phyloP scores from a whole-genome alignment of 2,329 filamentous ascomycete species.

The Trichoderma asperellum region DNA sequence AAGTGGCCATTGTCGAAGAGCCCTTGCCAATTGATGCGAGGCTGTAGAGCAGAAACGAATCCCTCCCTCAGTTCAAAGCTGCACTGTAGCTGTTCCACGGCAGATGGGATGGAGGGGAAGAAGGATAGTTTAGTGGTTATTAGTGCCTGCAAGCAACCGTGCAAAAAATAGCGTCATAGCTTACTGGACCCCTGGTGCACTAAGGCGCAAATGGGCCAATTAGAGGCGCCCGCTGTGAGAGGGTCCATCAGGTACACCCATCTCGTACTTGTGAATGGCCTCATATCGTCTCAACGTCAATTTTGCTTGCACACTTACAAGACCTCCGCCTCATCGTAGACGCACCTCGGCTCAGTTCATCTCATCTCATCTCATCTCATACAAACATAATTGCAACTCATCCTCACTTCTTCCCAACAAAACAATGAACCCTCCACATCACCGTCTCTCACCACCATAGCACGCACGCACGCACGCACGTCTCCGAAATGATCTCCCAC shows the following conservation, averaged over 20 bases:
- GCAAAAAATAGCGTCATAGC: conserved; percentile 20
- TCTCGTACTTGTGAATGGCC: conserved; percentile 3
- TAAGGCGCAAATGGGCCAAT: not conserved
- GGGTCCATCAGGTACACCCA: not conserved
- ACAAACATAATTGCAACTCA: not conserved
- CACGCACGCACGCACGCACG: not conserved
- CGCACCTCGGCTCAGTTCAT: not conserved
- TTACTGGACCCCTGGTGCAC: not conserved
- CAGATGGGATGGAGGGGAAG: not conserved
- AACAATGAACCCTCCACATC: not conserved
- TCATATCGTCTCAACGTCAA: not conserved
- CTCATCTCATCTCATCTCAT: not conserved
- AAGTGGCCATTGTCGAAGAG: conserved; percentile 43
- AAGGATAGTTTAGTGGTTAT: not conserved
- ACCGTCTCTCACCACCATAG: not conserved
- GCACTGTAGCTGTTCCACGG: not conserved
- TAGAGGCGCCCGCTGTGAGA: not conserved
- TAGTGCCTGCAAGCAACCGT: not conserved
- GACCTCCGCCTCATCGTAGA: not conserved
- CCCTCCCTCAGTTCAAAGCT: not conserved
- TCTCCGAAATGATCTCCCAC: conserved; percentile 37
- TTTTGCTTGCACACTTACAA: not conserved
- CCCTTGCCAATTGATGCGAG: not conserved
- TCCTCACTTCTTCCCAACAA: not conserved
- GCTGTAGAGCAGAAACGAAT: not conserved